phyloP scores from a whole-genome alignment of 2,329 filamentous ascomycete species.

The Colletotrichum sp. region DNA sequence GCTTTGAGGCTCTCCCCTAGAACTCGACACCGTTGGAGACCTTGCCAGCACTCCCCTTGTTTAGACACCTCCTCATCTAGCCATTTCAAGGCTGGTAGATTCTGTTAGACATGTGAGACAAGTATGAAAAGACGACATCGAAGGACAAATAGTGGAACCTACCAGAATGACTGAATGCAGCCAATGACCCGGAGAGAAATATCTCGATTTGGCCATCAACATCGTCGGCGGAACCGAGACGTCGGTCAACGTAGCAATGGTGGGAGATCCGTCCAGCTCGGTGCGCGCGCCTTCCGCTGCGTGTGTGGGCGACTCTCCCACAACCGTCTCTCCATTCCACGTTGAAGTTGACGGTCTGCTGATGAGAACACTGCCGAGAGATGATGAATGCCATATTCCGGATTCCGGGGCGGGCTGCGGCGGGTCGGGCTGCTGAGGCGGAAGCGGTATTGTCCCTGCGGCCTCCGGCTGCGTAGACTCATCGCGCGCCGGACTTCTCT shows the following conservation, averaged over 20 bases:
- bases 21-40: conserved; percentile 43
- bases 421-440: neutral
- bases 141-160: conserved; percentile 10
- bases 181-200: neutral
- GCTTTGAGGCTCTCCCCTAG: conserved; percentile 46
- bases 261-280: neutral
- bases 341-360: neutral
- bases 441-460: neutral
- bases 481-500: neutral
- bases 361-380: neutral
- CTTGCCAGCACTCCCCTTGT: conserved; percentile 32
- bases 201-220: conserved; percentile 6
- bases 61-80: conserved; percentile 28
- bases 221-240: neutral
- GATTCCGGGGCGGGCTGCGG: neutral
- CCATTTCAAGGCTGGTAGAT: conserved; percentile 50
- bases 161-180: conserved; percentile 9
- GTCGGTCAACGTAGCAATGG: neutral
- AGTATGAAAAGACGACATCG: neutral
- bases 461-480: neutral
- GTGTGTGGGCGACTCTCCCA: neutral
- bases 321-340: neutral
- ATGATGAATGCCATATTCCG: neutral
- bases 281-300: neutral
- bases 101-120: conserved; percentile 40